phyloP scores from a whole-genome alignment of 768 basidiomycete species.

The Glaciozyma martinii region DNA sequence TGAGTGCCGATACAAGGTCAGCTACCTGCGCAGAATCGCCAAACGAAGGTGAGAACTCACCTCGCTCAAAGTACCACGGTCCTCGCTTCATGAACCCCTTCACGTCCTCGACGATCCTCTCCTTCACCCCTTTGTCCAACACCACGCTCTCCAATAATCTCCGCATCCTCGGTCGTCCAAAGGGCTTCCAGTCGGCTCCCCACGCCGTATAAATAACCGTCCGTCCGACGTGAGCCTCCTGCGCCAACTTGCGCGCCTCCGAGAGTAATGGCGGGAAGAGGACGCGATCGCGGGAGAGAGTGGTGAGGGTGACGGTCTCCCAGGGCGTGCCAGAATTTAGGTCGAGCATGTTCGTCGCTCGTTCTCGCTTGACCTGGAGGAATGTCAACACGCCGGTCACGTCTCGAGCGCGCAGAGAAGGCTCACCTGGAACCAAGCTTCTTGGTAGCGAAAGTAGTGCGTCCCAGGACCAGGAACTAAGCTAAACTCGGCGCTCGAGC shows the following conservation, averaged over 20 bases:
- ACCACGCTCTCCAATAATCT: conserved; percentile 83
- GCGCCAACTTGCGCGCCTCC: conserved; percentile 83
- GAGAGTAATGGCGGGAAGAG: conserved; percentile 70
- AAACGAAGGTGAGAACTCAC: conserved; percentile 40
- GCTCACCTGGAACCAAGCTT: conserved; percentile 89
- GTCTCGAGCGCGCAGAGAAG: background rate
- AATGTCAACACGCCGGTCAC: background rate
- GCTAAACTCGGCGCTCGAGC: conserved; percentile 76
- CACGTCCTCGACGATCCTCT: conserved; percentile 71
- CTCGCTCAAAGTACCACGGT: conserved; percentile 94
- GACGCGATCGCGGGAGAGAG: conserved; percentile 73
- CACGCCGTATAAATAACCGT: conserved; percentile 93
- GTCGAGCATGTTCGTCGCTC: conserved; percentile 85
- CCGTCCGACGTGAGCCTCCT: conserved; percentile 79
- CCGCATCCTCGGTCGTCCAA: conserved; percentile 81
- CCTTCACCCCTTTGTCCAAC: conserved; percentile 68
- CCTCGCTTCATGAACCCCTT: conserved; percentile 70
- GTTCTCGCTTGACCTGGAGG: conserved; percentile 77
- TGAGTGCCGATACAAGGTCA: conserved; percentile 37
- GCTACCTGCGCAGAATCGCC: background rate
- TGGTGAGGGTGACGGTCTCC: conserved; percentile 92
- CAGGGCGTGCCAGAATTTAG: conserved; percentile 85
- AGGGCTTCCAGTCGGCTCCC: conserved; percentile 93
- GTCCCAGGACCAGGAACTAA: conserved; percentile 93
- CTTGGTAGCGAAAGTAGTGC: conserved; percentile 80